Base-by-base conservation (phyloP, 2,329 filamentous ascomycete genomes). In the Berkeleyomyces basicola region DNA sequence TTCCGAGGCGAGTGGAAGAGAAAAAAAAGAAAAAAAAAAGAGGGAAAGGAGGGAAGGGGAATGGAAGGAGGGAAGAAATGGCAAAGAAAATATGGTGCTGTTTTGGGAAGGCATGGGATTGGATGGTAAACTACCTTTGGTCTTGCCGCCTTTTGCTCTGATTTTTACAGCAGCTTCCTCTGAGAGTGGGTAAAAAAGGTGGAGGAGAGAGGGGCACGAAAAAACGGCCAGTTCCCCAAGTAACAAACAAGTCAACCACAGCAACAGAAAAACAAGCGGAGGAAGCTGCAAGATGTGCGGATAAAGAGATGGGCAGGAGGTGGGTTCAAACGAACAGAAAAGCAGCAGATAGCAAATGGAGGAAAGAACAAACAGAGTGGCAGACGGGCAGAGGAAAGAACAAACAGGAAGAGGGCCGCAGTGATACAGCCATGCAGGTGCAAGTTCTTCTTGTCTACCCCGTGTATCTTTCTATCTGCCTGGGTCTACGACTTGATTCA, bases 1-100 rank as follows among this genome's bases (percentile, higher is more conserved):
- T 51, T 61, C 61, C 63, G 46, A 58, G 61, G 66, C 64, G 64
- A 66, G 68, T 66, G 69, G 43, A 16, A 11, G 44, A 31, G 40
- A 55, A 47, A 46, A 23, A 55, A 58, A 39, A 46, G 23, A 31
- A 36, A 23, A 36, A 43, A 57, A 62, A 55, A n/a, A 55, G 51
- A 39, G 43, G 9, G 42, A 59, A 61, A 58, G 16, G 43, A 44
- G 49, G 53, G 53, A 58, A 57, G 36, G 31, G 47, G 16, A 57
- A 59, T 10, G 23, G 37, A 39, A 58, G n/a, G 40, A 60, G 58
- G 37, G 53, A 63, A 59, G 55, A 58, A 57, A 46, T 47, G 23
- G 44, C 39, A 59, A 59, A 59, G 47, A 62, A 59, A 63, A 63
- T 59, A 63, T 63, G 61, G 61, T 63, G 61, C 61, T 63, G 61